Evolutionary conservation across 2,329 filamentous ascomycete species (phyloP).

Genomic region (Helotiales sp.): DNA sequence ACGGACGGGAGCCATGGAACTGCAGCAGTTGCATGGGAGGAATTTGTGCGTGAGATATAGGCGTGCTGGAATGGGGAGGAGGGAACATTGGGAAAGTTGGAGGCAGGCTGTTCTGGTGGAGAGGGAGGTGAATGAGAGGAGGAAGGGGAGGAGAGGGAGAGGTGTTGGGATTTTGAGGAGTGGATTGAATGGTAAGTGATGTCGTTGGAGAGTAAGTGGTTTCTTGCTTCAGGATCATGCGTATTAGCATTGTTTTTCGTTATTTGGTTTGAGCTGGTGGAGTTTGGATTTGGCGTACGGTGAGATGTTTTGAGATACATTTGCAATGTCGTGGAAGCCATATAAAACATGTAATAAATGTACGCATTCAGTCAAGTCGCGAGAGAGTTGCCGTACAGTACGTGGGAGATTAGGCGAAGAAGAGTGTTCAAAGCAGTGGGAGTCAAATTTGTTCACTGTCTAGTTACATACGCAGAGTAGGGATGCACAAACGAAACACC

Average conservation of each 20-base stretch:
- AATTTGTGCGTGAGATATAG: background rate
- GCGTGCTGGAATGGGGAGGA: background rate
- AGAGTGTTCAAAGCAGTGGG: background rate
- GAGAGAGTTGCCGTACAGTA: too few relatives aligned
- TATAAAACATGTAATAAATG: too few relatives aligned
- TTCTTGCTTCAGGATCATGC: too few relatives aligned
- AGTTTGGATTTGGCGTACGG: too few relatives aligned
- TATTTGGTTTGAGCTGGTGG: too few relatives aligned
- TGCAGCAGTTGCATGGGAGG: background rate
- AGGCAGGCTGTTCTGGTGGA: background rate
- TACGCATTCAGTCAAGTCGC: too few relatives aligned
- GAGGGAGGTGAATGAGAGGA: background rate
- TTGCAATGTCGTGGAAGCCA: background rate
- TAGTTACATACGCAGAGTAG: background rate
- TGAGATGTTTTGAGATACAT: background rate
- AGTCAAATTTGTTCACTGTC: background rate
- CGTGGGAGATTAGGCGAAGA: background rate
- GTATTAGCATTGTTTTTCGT: too few relatives aligned
- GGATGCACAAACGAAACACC: background rate
- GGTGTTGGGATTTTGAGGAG: background rate
- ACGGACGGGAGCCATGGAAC: background rate
- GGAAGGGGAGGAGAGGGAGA: too few relatives aligned
- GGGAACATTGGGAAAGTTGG: background rate
- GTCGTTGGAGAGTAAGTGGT: too few relatives aligned
- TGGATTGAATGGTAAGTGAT: too few relatives aligned